These are phyloP conservation scores for Polyplosphaeria fusca DNA, from an alignment of 495 filamentous ascomycete genomes.

Conservation along the genomic window DNA sequence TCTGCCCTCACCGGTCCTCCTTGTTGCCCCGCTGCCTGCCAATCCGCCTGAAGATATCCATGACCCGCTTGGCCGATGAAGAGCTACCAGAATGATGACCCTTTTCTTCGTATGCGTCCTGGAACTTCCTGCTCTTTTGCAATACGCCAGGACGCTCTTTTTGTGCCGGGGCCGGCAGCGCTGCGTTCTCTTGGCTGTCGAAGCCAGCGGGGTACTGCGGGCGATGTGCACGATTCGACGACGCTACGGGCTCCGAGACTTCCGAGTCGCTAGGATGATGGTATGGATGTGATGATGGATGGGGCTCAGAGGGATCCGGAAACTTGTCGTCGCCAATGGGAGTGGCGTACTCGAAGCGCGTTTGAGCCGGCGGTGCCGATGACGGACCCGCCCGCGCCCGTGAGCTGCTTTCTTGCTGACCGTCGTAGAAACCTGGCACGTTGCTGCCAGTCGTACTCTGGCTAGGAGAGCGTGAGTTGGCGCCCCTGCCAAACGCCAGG, in stretches of 20 bases:
- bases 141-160: conserved; percentile 51
- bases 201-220: conserved; percentile 25
- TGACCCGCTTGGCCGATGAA: conserved; percentile 83
- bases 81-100: conserved; percentile 72
- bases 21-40: conserved; percentile 58
- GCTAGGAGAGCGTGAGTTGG: conserved; percentile 40
- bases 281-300: conserved; percentile 21
- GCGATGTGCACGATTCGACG: conserved; percentile 7
- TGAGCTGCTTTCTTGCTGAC: conserved; percentile 24
- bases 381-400: conserved; percentile 11
- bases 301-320: conserved; percentile 23
- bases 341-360: conserved; percentile 21
- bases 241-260: conserved; percentile 18
- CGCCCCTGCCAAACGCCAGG: conserved; percentile 39
- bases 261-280: conserved; percentile 32
- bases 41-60: conserved; percentile 94
- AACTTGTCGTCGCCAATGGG: conserved; percentile 34
- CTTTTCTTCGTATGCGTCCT: conserved; percentile 80
- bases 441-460: conserved; percentile 41
- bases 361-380: conserved; percentile 25
- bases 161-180: conserved; percentile 12
- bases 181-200: conserved; percentile 7
- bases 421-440: conserved; percentile 40
- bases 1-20: conserved; percentile 18
- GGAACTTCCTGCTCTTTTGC: conserved; percentile 82